Evolutionary conservation across 768 basidiomycete genomes (phyloP).

Genomic region (Dentipellis fragilis): DNA sequence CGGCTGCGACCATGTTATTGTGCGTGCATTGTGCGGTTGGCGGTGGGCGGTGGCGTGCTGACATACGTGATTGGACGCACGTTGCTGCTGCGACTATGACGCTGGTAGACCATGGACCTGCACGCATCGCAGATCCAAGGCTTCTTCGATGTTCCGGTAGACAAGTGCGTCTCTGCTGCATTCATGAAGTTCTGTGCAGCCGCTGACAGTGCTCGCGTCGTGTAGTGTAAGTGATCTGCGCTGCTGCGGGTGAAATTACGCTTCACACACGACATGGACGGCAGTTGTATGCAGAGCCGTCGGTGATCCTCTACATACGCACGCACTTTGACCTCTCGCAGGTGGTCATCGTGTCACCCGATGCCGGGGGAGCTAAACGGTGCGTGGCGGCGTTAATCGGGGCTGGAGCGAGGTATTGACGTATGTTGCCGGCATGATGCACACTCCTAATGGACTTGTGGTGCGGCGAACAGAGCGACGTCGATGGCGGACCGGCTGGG

Average conservation of each 20-base stretch:
- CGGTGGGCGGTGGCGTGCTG: not conserved
- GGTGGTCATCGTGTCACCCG: conserved; percentile 93
- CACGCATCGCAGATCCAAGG: conserved; percentile 99
- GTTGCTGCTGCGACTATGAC: not conserved
- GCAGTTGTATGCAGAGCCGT: conserved; percentile 94
- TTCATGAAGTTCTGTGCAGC: not conserved
- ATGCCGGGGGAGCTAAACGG: conserved; percentile 98
- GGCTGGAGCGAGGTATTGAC: not conserved
- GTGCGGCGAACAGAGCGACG: conserved; percentile 57
- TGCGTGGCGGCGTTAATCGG: conserved; percentile 23
- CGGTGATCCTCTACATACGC: conserved; percentile 89
- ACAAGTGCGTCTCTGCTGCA: conserved; percentile 67
- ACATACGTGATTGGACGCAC: not conserved
- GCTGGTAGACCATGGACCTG: conserved; percentile 85
- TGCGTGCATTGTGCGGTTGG: conserved; percentile 30
- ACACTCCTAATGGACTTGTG: not conserved
- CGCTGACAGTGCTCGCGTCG: not conserved
- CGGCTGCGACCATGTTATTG: conserved; percentile 94
- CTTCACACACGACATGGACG: conserved; percentile 15
- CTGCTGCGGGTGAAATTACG: conserved; percentile 5
- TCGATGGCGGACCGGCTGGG: conserved; percentile 94
- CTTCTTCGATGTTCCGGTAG: conserved; percentile 98
- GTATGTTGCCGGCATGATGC: not conserved
- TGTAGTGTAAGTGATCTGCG: conserved; percentile 37
- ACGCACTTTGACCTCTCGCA: conserved; percentile 77